Base-by-base conservation (phyloP, 2,329 filamentous ascomycete genomes). In the Colletotrichum salicis region DNA sequence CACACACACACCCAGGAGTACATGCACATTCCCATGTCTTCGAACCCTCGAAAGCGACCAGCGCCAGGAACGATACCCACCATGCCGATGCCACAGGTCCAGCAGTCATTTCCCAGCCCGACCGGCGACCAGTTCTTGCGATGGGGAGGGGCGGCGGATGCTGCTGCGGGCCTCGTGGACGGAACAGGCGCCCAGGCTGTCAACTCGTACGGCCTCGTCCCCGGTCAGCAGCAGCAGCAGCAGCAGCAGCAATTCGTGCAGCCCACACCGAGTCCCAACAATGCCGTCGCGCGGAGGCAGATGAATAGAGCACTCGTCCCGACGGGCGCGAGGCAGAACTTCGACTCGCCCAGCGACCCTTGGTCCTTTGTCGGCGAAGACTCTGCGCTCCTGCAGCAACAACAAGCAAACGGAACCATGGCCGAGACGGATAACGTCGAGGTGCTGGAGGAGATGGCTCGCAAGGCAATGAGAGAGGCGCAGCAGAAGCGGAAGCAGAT, bases 401-500 rank as follows among this genome's bases (percentile, higher is more conserved):
- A 70, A 33, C 68, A 67, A 31, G 15, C 69, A 52, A 74, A 72
- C 48, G 72, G 71, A 22, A 68, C 73, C 4, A 74, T 83, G 67
- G 84, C 84, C 52, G 89, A 91, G 79, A 85, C 90, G 77, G 92
- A 97, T 75, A 94, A 91, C 75, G 88, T 97, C 71, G 93, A 95
- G 73, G 87, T 93, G 66, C 84, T 98, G 72, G 94, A 97, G 79
- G 90, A 93, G 79, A 91, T 91, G 82, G 95, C 95, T 27, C 87
- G 92, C 74, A 86, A 93, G 73, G 95, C 95, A 10, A 97, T 97
- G 85, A 90, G 92, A 79, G 96, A 98, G 70, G 92, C 95, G 0
- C 93, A 95, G 80, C 89, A 92, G 19, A 98, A 97, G 82, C 88
- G 95, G 77, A 98, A 98, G 82, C 94, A 97, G 78, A 98, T 99